Conservation (phyloP, 2,329 filamentous ascomycete species). For the Phaeomoniella chlamydospora region DNA sequence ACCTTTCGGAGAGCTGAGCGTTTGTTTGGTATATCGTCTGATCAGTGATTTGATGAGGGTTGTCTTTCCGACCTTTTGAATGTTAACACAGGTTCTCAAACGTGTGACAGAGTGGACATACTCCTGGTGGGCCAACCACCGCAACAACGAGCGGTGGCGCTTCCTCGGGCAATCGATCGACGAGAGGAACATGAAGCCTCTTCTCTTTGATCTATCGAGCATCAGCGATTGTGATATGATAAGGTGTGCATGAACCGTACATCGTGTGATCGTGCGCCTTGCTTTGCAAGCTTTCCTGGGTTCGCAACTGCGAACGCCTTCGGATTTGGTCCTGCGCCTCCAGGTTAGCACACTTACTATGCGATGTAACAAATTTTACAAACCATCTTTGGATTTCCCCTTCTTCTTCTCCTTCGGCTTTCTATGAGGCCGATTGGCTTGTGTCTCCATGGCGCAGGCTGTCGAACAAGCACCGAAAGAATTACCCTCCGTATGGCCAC, state of each 20-base stretch:
- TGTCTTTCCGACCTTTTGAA: constrained; percentile 57
- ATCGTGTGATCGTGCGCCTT: constrained; percentile 42
- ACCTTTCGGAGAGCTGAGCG: constrained; percentile 73
- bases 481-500: background rate
- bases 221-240: constrained; percentile 4
- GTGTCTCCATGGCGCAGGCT: constrained; percentile 53
- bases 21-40: constrained; percentile 89
- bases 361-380: constrained; percentile 15
- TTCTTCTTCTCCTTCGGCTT: constrained; percentile 83
- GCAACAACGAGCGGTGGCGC: constrained; percentile 84
- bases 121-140: constrained; percentile 87
- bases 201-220: constrained; percentile 71
- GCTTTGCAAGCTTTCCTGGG: constrained; percentile 64
- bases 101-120: constrained; percentile 23
- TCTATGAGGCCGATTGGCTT: constrained; percentile 73
- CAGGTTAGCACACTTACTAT: constrained; percentile 7
- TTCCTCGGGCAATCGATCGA: constrained; percentile 91
- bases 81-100: background rate
- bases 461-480: background rate
- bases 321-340: constrained; percentile 53
- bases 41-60: constrained; percentile 91
- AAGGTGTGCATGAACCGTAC: constrained; percentile 17
- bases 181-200: constrained; percentile 85
- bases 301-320: constrained; percentile 81
- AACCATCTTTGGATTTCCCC: constrained; percentile 43